A percentile compares a stretch with the other conserved stretches of the same genome.
Evolutionary conservation across 129 eudicot genomes (phyloP).

Genomic region (Tanacetum coccineum): DNA sequence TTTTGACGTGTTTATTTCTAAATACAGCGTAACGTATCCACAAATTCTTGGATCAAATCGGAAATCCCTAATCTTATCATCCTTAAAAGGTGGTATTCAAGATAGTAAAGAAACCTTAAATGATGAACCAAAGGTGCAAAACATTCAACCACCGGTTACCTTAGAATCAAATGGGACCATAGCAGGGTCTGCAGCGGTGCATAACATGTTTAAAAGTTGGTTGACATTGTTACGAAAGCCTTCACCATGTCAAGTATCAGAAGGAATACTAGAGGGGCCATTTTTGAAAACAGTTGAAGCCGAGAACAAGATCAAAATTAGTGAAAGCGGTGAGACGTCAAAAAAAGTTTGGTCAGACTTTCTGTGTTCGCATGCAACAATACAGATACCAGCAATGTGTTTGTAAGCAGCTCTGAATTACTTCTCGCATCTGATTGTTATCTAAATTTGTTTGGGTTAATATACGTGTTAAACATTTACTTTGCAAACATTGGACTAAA

Average conservation of each 20-base stretch:
- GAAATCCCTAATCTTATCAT: background rate
- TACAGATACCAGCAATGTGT: background rate
- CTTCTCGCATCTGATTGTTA: background rate
- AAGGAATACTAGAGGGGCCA: constrained; percentile 15
- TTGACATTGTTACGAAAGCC: constrained; percentile 14
- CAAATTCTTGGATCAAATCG: background rate
- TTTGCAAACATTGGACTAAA: background rate
- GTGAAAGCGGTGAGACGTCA: background rate
- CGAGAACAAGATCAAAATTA: constrained; percentile 3
- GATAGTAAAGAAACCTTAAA: background rate
- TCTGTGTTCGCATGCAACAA: constrained; percentile 1
- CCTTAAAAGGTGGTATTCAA: constrained; percentile 11
- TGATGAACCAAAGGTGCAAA: background rate
- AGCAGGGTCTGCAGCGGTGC: constrained; percentile 11
- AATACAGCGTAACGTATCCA: constrained; percentile 2
- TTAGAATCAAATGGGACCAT: constrained; percentile 10
- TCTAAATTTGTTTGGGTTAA: background rate
- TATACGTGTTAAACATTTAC: background rate
- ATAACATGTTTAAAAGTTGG: constrained; percentile 16
- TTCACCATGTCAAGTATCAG: constrained; percentile 3
- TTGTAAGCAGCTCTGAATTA: background rate
- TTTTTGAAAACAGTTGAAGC: constrained; percentile 1
- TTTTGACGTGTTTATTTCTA: background rate
- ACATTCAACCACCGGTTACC: background rate
- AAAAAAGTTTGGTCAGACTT: background rate